Base-by-base conservation (phyloP, 208 protist genomes). In the Leishmania arabica region DNA sequence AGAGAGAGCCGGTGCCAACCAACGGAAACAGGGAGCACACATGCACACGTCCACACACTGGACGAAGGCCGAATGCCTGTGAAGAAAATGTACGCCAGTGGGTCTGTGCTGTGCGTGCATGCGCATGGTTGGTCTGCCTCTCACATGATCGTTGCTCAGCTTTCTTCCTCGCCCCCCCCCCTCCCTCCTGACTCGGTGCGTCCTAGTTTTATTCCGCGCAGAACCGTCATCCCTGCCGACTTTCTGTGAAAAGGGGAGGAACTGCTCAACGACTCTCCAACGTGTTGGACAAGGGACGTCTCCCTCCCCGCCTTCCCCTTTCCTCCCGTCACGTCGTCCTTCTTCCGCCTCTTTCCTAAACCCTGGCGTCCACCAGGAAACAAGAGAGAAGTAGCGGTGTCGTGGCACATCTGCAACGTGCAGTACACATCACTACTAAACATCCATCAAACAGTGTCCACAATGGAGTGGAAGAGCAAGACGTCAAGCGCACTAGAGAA, bases 401-500 rank as follows among this genome's bases (percentile, higher is more conserved):
- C 17, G 37, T 24, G 65, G 65, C 31, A 27, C 37, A 51, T 9
- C 17, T 24, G 68, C 24, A 42, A 70, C 8, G 62, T 31, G 53
- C 40, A 64, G 68, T n/a, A 3, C 21, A 53, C 21, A 6, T 47
- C 24, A 51, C 42, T 42, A 51, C 19, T n/a, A 34, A 24, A 72
- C 9, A 72, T 72, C 42, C 68, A 45, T 31, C 49, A 73, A 37
- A 62, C 45, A 45, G 7, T 31, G 45, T 11, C 68, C 9, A 27
- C 9, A 66, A 85, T 85, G 77, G 73, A 70, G 8, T 40, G 53
- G 45, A 85, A 81, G 45, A 72, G 65, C 49, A 85, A 85, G 51
- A 62, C 31, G 70, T 69, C 64, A 34, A 78, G 71, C 64, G 37
- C 69, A 21, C 54, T 85, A 71, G 82, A 85, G 82, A 85, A 82